Evolutionary conservation across 1,284 basidiomycete species (phyloP), one percentile per base, ranked within the genome.

Genomic region (Pulveroboletus sp.): DNA sequence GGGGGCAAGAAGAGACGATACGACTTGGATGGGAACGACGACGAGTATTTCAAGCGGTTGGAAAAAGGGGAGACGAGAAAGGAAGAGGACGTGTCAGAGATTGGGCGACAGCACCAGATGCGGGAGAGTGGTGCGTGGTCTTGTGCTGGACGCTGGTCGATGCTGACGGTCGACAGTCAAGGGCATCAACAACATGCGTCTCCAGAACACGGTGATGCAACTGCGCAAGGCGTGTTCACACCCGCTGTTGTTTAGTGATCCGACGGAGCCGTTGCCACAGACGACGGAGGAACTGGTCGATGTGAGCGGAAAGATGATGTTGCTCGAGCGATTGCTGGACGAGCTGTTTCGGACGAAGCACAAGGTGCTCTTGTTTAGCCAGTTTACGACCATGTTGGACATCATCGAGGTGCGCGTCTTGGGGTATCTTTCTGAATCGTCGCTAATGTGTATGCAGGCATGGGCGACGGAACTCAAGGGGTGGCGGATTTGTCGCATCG

Each of bases 171-270:
- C 15, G 26, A 50, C 62, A 93, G 92, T 86, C 55, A 91, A 89
- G 68, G 83, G 87, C 54, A 86, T 97, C 47, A 94, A 96, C 73
- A 93, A 92, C 70, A 89, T 96, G 88, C 88, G 87, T 58, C 82
- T 98, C 12, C 92, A 96, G 68, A 98, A 98, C 70, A 83, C 89
- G 2, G 87, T 97, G 59, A 98, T 98, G 95, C 96, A 98, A 69
- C 80, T 97, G 17, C 90, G 91, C 66, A 90, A 96, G 84, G 91
- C 95, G 6, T 96, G 94, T 74, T 94, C 91, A 24, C 96, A 99
- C 71, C 96, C 96, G 0, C 94, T 92, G 77, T 75, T 97, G 20
- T 95, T 98, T 70, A 87, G 95, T 65, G 96, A 95, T 89, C 71
- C 82, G 33, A 86, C 95, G 67, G 78, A 80, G 4, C 66, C 76